Evolutionary conservation across 2,329 filamentous ascomycete genomes (phyloP), one percentile per base, ranked within the genome.

Genomic region (Talaromyces albobiverticillius): DNA sequence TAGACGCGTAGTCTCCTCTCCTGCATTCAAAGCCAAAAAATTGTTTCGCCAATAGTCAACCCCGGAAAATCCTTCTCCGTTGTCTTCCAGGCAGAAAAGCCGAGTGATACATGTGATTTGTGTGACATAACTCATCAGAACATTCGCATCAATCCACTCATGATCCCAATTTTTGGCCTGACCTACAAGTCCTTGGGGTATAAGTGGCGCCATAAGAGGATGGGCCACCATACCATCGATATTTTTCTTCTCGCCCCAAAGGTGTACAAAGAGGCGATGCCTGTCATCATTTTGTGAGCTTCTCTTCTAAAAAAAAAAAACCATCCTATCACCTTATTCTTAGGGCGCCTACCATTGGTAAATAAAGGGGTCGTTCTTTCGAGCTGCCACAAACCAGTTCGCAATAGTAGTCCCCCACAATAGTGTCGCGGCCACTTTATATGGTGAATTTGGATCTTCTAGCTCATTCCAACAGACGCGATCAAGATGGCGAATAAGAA

Each of bases 381-480:
- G 53, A 16, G 53, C 53, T 26, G 53, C 53, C 5, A 55, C 11
- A 47, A 55, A 55, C 22, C 36, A 41, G 40, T 55, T 55, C 10
- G 10, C 53, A 34, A 40, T 20, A 14, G 18, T 20, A 18, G 50
- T 10, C 10, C 38, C 38, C 20, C 34, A 50, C 14, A 36, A 13
- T 9, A 23, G 14, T 29, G 49, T 51, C 8, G 18, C 45, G 16
- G 40, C 51, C 22, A 72, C 59, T 53, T 73, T 66, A 40, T 70
- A 74, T 0, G 71, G 68, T 0, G 66, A 67, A 2, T 57, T 51
- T 0, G 72, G 67, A 16, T 73, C 68, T 9, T 67, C 62, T 38
- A 78, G 65, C 9, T 63, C 57, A 6, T 70, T 61, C 75, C 76
- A 77, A 63, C 73, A 78, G 1, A 78, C 67, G 3, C 65, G 62